These are phyloP conservation scores for Acer saccharum DNA, from an alignment of 345 rosid species.

Conservation along the genomic window DNA sequence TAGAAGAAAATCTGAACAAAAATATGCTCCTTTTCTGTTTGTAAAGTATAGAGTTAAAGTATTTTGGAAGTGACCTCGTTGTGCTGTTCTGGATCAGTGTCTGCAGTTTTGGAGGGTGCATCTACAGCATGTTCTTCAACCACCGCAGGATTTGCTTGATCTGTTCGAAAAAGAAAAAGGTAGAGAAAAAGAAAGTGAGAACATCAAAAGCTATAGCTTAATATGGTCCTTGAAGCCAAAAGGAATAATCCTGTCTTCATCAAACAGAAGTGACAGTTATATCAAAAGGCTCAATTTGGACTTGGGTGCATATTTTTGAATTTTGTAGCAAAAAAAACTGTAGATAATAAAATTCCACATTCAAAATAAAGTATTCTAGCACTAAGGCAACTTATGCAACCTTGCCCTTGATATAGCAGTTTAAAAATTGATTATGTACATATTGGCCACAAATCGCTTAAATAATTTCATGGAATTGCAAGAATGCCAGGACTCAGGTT, in stretches of 20 bases:
- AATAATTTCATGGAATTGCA: background rate
- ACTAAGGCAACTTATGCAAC: constrained; percentile 11
- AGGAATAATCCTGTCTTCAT: background rate
- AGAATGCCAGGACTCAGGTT: background rate
- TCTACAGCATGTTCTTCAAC: constrained; percentile 34
- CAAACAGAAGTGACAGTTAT: background rate
- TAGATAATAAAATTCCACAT: background rate
- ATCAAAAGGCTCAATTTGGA: background rate
- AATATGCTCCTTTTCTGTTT: background rate
- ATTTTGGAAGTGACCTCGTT: constrained; percentile 30
- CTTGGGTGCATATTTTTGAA: background rate
- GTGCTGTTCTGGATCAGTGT: constrained; percentile 30
- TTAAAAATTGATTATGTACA: background rate
- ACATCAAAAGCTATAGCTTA: constrained; percentile 6
- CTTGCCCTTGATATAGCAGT: background rate
- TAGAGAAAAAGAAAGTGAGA: constrained; percentile 15
- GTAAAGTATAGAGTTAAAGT: background rate
- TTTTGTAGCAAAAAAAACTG: background rate
- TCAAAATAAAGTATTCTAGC: background rate
- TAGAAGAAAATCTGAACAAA: background rate
- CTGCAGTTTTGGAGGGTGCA: constrained; percentile 32
- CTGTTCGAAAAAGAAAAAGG: constrained; percentile 35
- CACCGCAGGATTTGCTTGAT: constrained; percentile 31
- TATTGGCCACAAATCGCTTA: background rate
- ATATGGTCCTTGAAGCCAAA: background rate